Percentiles rank a stretch among this genome's conserved stretches.
phyloP scores from a whole-genome alignment of 805 yeast species.

The Candida cerambycidarum region DNA sequence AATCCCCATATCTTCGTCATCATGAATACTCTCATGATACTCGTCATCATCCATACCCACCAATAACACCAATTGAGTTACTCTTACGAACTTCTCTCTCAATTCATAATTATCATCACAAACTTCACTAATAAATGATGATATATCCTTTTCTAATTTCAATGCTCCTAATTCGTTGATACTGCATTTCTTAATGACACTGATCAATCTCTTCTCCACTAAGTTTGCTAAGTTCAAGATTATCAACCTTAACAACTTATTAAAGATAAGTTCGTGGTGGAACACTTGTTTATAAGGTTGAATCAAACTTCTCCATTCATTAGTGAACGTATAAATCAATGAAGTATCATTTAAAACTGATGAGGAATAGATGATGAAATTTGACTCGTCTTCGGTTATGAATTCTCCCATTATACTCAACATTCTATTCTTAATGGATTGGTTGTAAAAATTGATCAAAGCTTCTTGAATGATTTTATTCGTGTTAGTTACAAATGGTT shows the following conservation, averaged over 20 bases:
- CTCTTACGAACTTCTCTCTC: slow-evolving; percentile 73
- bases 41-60: slow-evolving; percentile 76
- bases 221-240: slow-evolving; percentile 55
- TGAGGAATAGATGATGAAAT: slow-evolving; percentile 31
- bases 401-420: slow-evolving; percentile 45
- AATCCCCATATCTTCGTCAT: slow-evolving; percentile 34
- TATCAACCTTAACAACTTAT: slow-evolving; percentile 46
- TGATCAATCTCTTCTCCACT: slow-evolving; percentile 68
- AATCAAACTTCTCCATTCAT: slow-evolving; percentile 63
- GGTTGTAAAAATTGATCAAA: slow-evolving; percentile 49
- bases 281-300: slow-evolving; percentile 64
- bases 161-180: slow-evolving; percentile 83
- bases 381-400: slow-evolving; percentile 34
- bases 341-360: slow-evolving; percentile 28
- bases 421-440: slow-evolving; percentile 45
- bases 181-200: slow-evolving; percentile 52
- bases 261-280: slow-evolving; percentile 50
- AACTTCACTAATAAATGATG: slow-evolving; percentile 68
- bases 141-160: slow-evolving; percentile 77
- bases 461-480: slow-evolving; percentile 45
- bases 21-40: slow-evolving; percentile 35
- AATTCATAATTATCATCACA: slow-evolving; percentile 71
- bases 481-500: slow-evolving; percentile 32
- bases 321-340: slow-evolving; percentile 49
- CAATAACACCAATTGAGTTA: slow-evolving; percentile 81